Conservation (phyloP, 257 asterid species). For the Rehmannia glutinosa region DNA sequence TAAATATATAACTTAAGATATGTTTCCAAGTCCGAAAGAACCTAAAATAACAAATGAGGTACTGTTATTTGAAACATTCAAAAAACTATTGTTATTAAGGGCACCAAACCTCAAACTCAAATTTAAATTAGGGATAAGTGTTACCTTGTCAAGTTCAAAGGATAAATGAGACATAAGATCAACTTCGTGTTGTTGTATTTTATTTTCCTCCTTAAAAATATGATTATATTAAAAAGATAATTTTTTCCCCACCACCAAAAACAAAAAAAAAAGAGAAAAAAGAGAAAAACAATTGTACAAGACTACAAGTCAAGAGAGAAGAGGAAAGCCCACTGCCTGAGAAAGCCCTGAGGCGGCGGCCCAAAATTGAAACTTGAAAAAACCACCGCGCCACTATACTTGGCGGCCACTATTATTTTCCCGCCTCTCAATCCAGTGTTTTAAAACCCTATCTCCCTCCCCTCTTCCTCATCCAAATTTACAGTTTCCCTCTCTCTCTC, state of each 20-base stretch:
- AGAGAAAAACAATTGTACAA: neutral
- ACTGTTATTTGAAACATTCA: no score
- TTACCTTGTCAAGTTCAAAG: no score
- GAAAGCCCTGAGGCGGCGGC: conserved; percentile 11
- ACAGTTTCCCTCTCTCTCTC: conserved; percentile 11
- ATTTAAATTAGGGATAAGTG: no score
- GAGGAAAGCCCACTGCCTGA: neutral
- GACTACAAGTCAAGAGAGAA: neutral
- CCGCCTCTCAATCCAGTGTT: conserved; percentile 50
- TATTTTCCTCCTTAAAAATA: no score
- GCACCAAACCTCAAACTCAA: no score
- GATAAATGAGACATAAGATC: no score
- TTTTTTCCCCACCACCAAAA: neutral
- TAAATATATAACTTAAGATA: no score
- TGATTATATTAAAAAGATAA: no score
- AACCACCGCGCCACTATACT: conserved; percentile 31
- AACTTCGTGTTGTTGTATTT: no score
- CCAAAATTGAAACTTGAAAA: conserved; percentile 30
- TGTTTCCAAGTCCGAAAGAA: no score
- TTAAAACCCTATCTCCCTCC: conserved; percentile 31
- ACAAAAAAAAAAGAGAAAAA: neutral
- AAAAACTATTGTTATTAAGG: no score
- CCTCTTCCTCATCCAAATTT: neutral
- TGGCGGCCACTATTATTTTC: conserved; percentile 37
- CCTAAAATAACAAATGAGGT: no score